Evolutionary conservation across 2,329 filamentous ascomycete species (phyloP).

Genomic region (Microdochium bolleyi): DNA sequence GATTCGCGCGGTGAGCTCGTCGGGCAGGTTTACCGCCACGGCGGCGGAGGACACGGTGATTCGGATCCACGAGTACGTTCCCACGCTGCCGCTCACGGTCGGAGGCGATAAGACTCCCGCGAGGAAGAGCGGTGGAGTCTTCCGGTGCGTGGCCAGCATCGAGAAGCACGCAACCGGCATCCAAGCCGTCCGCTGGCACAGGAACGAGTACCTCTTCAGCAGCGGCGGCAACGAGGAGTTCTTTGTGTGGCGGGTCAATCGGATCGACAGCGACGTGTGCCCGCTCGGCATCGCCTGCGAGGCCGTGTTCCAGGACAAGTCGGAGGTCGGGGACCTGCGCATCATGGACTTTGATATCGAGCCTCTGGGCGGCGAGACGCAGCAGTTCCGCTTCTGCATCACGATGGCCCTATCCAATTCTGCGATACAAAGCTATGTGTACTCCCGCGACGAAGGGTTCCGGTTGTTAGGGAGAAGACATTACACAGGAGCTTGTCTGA

Average conservation of each 20-base stretch:
- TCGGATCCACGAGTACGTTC: slow-evolving; percentile 55
- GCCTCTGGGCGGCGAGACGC: slow-evolving; percentile 8
- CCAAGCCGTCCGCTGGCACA: slow-evolving; percentile 71
- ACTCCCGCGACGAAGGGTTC: slow-evolving; percentile 33
- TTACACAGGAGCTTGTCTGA: slow-evolving; percentile 71
- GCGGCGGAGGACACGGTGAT: slow-evolving; percentile 69
- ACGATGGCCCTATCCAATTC: slow-evolving; percentile 81
- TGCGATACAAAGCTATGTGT: slow-evolving; percentile 54
- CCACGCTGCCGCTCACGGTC: not conserved
- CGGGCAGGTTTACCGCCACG: slow-evolving; percentile 45
- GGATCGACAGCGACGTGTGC: slow-evolving; percentile 38
- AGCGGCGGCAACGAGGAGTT: slow-evolving; percentile 86
- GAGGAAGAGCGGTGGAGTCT: not conserved
- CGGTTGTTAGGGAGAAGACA: slow-evolving; percentile 40
- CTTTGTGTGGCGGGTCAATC: slow-evolving; percentile 67
- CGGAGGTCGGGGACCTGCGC: slow-evolving; percentile 57
- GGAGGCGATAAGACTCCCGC: slow-evolving; percentile 7
- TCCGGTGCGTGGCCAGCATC: slow-evolving; percentile 53
- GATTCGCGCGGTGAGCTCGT: slow-evolving; percentile 48
- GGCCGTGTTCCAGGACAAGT: slow-evolving; percentile 42
- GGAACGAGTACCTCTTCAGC: slow-evolving; percentile 68
- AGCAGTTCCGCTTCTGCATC: slow-evolving; percentile 40
- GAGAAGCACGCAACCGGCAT: slow-evolving; percentile 78
- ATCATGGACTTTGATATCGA: slow-evolving; percentile 71
- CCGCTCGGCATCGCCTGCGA: slow-evolving; percentile 51